A percentile compares a stretch with the other conserved stretches of the same genome.
Conservation (phyloP, 768 basidiomycete species). For the Leccinum olivaceopallidum region DNA sequence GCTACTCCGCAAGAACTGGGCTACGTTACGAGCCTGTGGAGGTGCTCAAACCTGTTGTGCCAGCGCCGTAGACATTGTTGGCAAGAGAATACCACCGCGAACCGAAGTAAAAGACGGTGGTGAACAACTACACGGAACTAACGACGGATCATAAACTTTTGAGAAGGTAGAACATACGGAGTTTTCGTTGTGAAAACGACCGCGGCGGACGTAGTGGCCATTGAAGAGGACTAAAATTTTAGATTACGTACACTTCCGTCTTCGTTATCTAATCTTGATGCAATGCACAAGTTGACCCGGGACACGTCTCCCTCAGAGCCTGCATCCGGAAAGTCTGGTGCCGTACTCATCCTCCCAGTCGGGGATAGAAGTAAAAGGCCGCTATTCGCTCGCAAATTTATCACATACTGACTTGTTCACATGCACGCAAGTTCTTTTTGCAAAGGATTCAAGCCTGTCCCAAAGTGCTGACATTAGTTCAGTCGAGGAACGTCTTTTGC, state of each 20-base stretch:
- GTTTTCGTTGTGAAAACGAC: no score
- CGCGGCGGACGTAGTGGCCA: no score
- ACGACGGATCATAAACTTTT: background rate
- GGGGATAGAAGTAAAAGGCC: constrained; percentile 7
- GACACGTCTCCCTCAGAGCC: background rate
- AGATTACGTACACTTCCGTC: no score
- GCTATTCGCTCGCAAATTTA: background rate
- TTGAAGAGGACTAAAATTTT: no score
- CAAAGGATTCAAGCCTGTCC: constrained; percentile 2
- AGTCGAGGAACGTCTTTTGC: constrained; percentile 35
- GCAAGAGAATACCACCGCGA: background rate
- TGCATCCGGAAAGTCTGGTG: background rate
- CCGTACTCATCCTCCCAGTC: background rate
- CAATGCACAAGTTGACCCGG: no score
- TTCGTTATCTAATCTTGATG: no score
- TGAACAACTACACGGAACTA: no score
- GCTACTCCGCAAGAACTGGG: constrained; percentile 84
- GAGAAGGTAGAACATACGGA: no score
- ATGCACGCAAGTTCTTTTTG: background rate
- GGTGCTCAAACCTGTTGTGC: constrained; percentile 76
- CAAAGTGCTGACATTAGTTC: background rate
- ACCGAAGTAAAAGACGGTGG: background rate
- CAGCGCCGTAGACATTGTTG: constrained; percentile 49
- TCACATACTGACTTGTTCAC: background rate
- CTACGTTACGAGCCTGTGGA: constrained; percentile 76